Base-by-base conservation (phyloP, 1,284 basidiomycete genomes). In the Amylostereum areolatum region DNA sequence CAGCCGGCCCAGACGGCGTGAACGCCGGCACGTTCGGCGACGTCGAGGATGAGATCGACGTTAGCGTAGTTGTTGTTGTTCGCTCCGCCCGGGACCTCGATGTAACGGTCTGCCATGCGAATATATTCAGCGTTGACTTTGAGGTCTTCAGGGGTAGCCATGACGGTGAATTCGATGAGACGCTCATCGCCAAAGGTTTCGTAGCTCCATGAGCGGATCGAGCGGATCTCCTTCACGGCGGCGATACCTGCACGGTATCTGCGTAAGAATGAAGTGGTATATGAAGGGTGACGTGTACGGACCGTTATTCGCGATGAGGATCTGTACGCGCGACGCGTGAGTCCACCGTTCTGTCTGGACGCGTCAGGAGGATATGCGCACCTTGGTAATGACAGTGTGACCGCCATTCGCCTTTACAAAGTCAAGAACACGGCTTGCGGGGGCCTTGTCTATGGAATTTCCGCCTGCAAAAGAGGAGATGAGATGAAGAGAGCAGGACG, bases 1-100 rank as follows among this genome's bases (percentile, higher is more conserved):
- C 97, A 99, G 52, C 97, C 97, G 42, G 97, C 97, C 97, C 97
- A 99, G 34, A 99, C 97, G 45, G 97, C 97, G 66, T 99, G 96
- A 2, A 99, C 97, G 43, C 94, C 95, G 31, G 92, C 82, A 56
- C 97, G 88, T 72, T 99, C 95, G 41, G 97, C 97, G 52, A 99
- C 85, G 64, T 99, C 97, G 55, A 99, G 92, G 62, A 99, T 99
- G 61, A 98, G 87, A 66, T 99, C 97, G 60, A 99, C 97, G 66
- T 99, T 99, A 61, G 97, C 97, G 66, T 99, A 99, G 73, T 99
- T 99, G 80, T 99, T 97, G 78, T 99, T 99, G 71, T 99, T 99
- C 45, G 87, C 83, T 54, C 97, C 97, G 58, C 97, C 97, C 27
- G 97, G 96, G 5, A 99, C 97, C 71, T 99, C 97, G 61, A 99